Evolutionary conservation across 106 monocot genomes (phyloP), one percentile per base, ranked within the genome.

Genomic region (Apostasia shenzhenica): DNA sequence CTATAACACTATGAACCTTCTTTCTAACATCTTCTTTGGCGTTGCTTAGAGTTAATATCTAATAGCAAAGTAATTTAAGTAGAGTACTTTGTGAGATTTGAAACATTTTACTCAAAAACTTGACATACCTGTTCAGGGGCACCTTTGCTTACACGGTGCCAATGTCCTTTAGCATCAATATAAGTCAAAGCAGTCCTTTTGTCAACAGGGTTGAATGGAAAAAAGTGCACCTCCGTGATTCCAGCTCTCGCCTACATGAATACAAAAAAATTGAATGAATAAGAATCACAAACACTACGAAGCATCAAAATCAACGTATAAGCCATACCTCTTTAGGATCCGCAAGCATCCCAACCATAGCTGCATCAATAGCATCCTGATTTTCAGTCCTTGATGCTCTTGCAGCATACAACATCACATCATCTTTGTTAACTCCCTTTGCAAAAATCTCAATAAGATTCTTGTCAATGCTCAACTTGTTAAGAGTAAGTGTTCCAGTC

Each of bases 391-490:
- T 82, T 0, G 91, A 91, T 3, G 91, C 87, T 73, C 91, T 87
- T 26, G 91, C 91, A 0, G 91, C 91, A 60, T 80, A 67, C 3
- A 91, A 58, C 1, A 91, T 67, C 1, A 87, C 91, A 63, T 91
- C 73, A 10, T 91, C 87, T 63, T 87, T 87, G 41, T 86, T 87
- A 12, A 82, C 84, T 52, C 80, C 85, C 54, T 78, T 82, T 7
- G 84, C 59, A 52, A 91, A 91, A 7, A 82, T 71, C 84, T 95
- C 95, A 42, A 95, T 82, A 46, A 92, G 74, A 45, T 76, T 82
- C 57, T 79, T 91, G 72, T 95, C 95, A 45, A 95, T 82, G 49
- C 91, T 95, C 13, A 95, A 80, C 86, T 95, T 95, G 76, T 95
- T 95, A 9, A 95, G 77, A 48, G 95, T 95, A 39, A 95, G 76